Evolutionary conservation across 176 grass and related monocot species (phyloP).

Genomic region (Carex cristatella): DNA sequence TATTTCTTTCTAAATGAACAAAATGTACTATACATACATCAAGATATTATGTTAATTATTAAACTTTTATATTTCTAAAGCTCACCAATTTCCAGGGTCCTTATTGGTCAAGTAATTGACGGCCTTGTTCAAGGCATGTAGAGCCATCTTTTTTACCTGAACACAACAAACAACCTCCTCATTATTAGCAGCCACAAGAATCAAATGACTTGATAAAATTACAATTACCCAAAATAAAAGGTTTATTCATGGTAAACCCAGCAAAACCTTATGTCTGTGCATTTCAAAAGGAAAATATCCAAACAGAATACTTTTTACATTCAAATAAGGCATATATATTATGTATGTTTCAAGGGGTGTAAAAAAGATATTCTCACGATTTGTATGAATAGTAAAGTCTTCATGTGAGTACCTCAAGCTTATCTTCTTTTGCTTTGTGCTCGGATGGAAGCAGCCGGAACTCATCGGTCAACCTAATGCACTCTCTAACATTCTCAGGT

Average conservation of each 20-base stretch:
- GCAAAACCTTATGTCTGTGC: neutral
- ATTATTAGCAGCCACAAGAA: neutral
- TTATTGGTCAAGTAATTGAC: slow-evolving; percentile 32
- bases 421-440: slow-evolving; percentile 81
- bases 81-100: slow-evolving; percentile 31
- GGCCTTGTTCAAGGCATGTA: slow-evolving; percentile 44
- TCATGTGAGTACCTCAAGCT: slow-evolving; percentile 41
- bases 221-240: neutral
- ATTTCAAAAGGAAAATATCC: neutral
- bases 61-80: neutral
- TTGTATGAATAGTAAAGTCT: neutral
- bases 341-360: neutral
- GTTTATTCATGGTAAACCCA: neutral
- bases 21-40: neutral
- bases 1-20: neutral
- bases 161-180: neutral
- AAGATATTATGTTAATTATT: neutral
- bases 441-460: slow-evolving; percentile 58
- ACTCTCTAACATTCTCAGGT: slow-evolving; percentile 62
- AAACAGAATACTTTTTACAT: neutral
- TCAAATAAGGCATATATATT: neutral
- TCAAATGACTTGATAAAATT: neutral
- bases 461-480: slow-evolving; percentile 50
- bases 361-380: neutral
- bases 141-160: slow-evolving; percentile 72